phyloP scores from a whole-genome alignment of 345 rosid genomes.

The Anacardium occidentale region DNA sequence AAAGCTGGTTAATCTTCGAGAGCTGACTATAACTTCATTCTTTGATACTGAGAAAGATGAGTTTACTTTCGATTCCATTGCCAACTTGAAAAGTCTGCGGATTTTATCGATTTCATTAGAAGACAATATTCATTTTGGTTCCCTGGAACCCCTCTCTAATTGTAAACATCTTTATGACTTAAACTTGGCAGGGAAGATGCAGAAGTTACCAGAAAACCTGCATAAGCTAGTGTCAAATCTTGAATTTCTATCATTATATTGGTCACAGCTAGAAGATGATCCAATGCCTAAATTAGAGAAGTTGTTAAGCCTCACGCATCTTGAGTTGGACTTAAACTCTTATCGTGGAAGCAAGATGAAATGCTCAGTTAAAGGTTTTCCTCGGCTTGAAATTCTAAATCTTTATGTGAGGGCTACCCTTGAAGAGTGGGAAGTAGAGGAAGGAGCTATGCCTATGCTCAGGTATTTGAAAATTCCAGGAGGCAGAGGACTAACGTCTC shows the following conservation, averaged over 20 bases:
- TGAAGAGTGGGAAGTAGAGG: neutral
- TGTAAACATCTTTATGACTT: neutral
- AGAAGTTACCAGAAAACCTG: neutral
- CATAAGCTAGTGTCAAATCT: neutral
- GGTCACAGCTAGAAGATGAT: neutral
- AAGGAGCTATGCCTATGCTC: neutral
- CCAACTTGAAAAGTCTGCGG: neutral
- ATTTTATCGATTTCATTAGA: neutral
- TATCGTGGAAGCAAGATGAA: neutral
- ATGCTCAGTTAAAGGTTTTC: neutral
- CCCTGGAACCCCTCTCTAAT: neutral
- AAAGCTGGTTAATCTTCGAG: neutral
- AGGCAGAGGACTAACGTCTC: no score
- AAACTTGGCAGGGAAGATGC: neutral
- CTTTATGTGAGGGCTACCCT: neutral
- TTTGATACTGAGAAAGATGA: neutral
- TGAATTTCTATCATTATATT: neutral
- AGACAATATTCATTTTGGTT: neutral
- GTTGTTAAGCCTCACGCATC: neutral
- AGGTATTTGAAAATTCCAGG: neutral
- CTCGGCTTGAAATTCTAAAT: neutral
- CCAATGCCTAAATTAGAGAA: no score
- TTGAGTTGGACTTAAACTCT: neutral
- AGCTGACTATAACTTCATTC: neutral
- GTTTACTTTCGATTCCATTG: neutral